Evolutionary conservation across 768 basidiomycete species (phyloP).

Genomic region (Suillus placidus): DNA sequence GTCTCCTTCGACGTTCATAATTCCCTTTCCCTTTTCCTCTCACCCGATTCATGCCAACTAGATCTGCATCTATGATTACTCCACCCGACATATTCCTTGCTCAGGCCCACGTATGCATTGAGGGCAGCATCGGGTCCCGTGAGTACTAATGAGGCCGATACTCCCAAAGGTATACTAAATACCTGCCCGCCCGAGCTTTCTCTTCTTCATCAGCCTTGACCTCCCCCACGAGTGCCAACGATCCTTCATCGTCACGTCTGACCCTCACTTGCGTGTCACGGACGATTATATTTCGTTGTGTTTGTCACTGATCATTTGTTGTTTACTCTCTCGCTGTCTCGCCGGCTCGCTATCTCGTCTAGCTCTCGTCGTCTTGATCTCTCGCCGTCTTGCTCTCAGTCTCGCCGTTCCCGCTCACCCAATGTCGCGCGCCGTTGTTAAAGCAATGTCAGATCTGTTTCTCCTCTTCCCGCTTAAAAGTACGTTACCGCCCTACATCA

Average conservation of each 20-base stretch:
- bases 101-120: no score
- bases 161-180: background rate
- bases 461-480: background rate
- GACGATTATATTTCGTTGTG: background rate
- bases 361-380: background rate
- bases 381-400: background rate
- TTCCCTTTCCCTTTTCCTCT: no score
- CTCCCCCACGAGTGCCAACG: background rate
- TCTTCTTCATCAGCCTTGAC: constrained; percentile 4
- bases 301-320: background rate
- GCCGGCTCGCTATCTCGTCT: background rate
- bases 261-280: background rate
- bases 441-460: background rate
- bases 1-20: no score
- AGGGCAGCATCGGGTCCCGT: background rate
- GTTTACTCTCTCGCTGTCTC: background rate
- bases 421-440: background rate
- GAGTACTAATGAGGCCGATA: background rate
- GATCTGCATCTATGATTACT: no score
- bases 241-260: background rate
- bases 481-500: background rate
- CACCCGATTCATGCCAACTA: no score
- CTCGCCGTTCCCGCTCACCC: background rate
- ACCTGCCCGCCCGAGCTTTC: background rate
- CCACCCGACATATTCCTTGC: no score